Percentiles rank a stretch among this genome's conserved stretches.
Conservation (phyloP, 352 stramenopile genomes). For the Pythium aristosporum region DNA sequence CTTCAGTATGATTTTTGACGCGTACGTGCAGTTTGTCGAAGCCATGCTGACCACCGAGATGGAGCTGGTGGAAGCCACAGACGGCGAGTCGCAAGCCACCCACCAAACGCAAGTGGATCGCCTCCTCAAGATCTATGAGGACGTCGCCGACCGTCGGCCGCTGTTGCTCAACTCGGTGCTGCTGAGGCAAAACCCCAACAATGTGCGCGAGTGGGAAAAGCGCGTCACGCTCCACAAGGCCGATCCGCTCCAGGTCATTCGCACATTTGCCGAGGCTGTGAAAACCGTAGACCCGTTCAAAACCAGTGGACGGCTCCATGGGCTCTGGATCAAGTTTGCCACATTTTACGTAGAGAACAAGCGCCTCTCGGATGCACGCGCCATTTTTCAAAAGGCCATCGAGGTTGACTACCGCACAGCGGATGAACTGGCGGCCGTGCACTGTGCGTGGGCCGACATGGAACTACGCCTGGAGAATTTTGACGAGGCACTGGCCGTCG, state of each 20-base stretch:
- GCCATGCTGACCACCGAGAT: constrained; percentile 96
- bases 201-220: constrained; percentile 98
- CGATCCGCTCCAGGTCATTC: constrained; percentile 65
- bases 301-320: constrained; percentile 84
- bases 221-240: constrained; percentile 84
- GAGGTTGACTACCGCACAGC: constrained; percentile 74
- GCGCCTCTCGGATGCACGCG: constrained; percentile 90
- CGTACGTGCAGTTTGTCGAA: constrained; percentile 99
- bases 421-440: constrained; percentile 94
- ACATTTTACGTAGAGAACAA: constrained; percentile 94
- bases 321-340: constrained; percentile 94
- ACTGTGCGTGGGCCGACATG: constrained; percentile 95
- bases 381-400: constrained; percentile 91
- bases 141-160: constrained; percentile 94
- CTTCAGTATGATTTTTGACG: constrained; percentile 99
- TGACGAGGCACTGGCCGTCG: constrained; percentile 90
- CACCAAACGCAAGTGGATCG: constrained; percentile 75
- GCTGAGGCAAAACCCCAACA: constrained; percentile 98
- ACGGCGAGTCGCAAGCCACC: constrained; percentile 32
- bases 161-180: constrained; percentile 95
- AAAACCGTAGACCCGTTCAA: constrained; percentile 90
- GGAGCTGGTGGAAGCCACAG: constrained; percentile 59
- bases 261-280: constrained; percentile 89
- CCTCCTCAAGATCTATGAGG: constrained; percentile 84
- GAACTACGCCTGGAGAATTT: constrained; percentile 95